Conservation (phyloP, 208 protist species). For the Acanthamoeba lenticulata region DNA sequence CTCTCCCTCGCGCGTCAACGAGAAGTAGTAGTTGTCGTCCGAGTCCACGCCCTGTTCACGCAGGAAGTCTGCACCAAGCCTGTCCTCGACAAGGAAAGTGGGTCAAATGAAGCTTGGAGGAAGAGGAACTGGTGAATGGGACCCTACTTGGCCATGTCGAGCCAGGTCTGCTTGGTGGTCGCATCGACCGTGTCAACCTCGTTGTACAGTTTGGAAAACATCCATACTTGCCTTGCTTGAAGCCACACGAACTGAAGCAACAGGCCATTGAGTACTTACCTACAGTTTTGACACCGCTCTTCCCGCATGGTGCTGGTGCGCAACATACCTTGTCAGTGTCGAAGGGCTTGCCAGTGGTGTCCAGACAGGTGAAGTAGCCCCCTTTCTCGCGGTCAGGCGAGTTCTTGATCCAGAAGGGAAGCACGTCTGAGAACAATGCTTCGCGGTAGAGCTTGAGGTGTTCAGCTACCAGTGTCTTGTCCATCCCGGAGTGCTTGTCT, state of each 20-base stretch:
- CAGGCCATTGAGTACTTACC: neutral
- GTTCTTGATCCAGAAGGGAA: constrained; percentile 40
- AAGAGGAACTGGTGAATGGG: neutral
- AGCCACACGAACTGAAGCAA: constrained; percentile 5
- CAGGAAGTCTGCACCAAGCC: constrained; percentile 49
- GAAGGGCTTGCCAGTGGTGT: constrained; percentile 19
- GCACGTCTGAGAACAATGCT: neutral
- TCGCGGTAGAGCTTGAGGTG: neutral
- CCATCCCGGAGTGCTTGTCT: no score
- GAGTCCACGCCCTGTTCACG: neutral
- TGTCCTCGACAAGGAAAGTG: neutral
- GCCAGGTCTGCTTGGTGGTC: constrained; percentile 1
- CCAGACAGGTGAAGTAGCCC: constrained; percentile 63
- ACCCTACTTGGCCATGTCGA: neutral
- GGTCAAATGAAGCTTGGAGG: neutral
- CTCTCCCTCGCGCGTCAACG: neutral
- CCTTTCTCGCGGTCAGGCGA: constrained; percentile 38
- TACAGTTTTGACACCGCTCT: neutral
- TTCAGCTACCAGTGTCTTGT: neutral
- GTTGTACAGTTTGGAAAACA: constrained; percentile 51
- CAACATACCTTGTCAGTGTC: constrained; percentile 47
- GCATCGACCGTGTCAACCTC: neutral
- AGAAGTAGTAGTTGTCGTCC: constrained; percentile 53
- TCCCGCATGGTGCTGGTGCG: neutral
- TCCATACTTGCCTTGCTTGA: constrained; percentile 15